Percentiles rank a stretch among this genome's conserved stretches.
phyloP scores from a whole-genome alignment of 495 filamentous ascomycete genomes.

The Aspergillus conjunctus region DNA sequence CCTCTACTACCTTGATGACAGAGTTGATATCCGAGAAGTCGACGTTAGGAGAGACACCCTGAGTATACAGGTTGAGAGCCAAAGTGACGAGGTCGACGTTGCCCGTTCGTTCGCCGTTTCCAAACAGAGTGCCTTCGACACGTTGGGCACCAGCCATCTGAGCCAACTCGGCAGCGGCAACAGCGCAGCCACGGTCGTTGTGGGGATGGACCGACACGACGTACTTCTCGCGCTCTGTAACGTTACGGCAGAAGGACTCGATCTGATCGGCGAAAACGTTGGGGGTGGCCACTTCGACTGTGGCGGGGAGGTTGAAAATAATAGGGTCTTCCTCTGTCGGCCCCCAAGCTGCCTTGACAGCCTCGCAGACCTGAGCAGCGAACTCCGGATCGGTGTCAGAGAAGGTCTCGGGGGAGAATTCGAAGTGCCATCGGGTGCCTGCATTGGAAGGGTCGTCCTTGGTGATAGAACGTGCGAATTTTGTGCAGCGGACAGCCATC shows the following conservation, averaged over 20 bases:
- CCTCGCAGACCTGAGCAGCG: slow-evolving; percentile 83
- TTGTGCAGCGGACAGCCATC: slow-evolving; percentile 83
- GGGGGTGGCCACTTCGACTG: slow-evolving; percentile 93
- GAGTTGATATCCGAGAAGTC: slow-evolving; percentile 90
- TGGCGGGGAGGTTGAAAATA: slow-evolving; percentile 97
- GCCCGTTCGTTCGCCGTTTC: slow-evolving; percentile 93
- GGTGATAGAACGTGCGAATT: slow-evolving; percentile 84
- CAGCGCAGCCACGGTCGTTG: slow-evolving; percentile 90
- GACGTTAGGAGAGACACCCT: slow-evolving; percentile 83
- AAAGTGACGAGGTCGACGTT: slow-evolving; percentile 97
- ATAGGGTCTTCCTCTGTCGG: slow-evolving; percentile 81
- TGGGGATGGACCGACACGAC: slow-evolving; percentile 87
- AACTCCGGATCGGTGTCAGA: slow-evolving; percentile 87
- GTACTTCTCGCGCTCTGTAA: slow-evolving; percentile 78
- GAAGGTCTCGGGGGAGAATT: slow-evolving; percentile 97
- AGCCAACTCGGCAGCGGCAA: slow-evolving; percentile 86
- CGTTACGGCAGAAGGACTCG: slow-evolving; percentile 87
- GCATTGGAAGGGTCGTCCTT: slow-evolving; percentile 83
- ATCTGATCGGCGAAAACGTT: slow-evolving; percentile 97
- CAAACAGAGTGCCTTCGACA: slow-evolving; percentile 94
- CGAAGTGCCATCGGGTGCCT: slow-evolving; percentile 86
- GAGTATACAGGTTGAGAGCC: slow-evolving; percentile 93
- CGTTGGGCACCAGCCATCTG: slow-evolving; percentile 98
- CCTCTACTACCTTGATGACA: slow-evolving; percentile 88
- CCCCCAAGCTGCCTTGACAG: slow-evolving; percentile 94